A percentile compares a stretch with the other conserved stretches of the same genome.
These are phyloP conservation scores for Aspergillus pseudoterreus DNA, from an alignment of 2,329 filamentous ascomycete genomes.

Conservation along the genomic window DNA sequence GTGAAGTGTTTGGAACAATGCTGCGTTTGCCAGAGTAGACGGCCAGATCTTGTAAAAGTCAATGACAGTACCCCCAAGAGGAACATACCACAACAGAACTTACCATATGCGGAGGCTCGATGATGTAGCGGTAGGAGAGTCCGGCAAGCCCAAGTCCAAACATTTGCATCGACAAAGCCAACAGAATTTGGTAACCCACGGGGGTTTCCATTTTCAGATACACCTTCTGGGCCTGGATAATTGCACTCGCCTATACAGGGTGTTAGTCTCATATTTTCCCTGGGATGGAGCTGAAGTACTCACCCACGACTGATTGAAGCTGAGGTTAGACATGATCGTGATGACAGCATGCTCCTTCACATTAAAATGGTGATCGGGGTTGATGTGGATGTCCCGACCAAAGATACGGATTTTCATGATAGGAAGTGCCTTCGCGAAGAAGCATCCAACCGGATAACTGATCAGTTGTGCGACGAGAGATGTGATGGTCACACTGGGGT, in stretches of 20 bases:
- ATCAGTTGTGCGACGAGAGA: constrained; percentile 46
- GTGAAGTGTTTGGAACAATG: constrained; percentile 37
- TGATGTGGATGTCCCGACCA: constrained; percentile 26
- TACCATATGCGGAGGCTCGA: constrained; percentile 34
- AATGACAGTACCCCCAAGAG: no score
- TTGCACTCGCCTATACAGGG: constrained; percentile 42
- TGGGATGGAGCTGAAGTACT: constrained; percentile 46
- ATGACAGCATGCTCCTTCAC: constrained; percentile 47
- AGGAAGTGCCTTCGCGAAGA: constrained; percentile 38
- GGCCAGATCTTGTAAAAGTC: constrained; percentile 35
- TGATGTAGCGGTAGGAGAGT: constrained; percentile 31
- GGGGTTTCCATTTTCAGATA: constrained; percentile 37
- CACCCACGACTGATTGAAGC: constrained; percentile 45
- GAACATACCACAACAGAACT: not conserved
- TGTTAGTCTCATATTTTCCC: constrained; percentile 46
- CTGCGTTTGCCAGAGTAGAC: constrained; percentile 35
- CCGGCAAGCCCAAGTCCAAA: constrained; percentile 40
- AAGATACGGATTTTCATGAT: constrained; percentile 30
- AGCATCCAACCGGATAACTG: constrained; percentile 43
- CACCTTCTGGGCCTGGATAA: constrained; percentile 38
- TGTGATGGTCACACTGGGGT: constrained; percentile 45
- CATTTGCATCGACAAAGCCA: constrained; percentile 36
- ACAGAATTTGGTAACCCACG: constrained; percentile 34
- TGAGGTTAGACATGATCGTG: constrained; percentile 49
- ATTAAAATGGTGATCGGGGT: constrained; percentile 45